Evolutionary conservation across 2,329 filamentous ascomycete genomes (phyloP).

Genomic region (Verticillium nubilum): DNA sequence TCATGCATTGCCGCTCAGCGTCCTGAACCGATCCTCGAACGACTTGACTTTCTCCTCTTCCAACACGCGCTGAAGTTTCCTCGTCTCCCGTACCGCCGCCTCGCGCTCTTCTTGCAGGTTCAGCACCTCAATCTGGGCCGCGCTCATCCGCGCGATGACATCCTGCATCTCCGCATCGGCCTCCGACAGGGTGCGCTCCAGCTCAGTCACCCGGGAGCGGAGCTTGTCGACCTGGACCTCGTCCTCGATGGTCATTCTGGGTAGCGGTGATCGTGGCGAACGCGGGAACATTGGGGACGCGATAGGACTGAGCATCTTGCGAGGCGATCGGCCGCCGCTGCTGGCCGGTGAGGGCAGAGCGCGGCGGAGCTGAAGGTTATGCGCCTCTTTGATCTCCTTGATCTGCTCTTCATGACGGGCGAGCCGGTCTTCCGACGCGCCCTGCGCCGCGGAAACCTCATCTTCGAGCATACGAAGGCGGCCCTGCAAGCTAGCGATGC

Average conservation of each 20-base stretch:
- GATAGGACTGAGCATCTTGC: slow-evolving; percentile 29
- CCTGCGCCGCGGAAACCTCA: slow-evolving; percentile 74
- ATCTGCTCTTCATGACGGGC: slow-evolving; percentile 83
- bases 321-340: slow-evolving; percentile 21
- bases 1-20: slow-evolving; percentile 20
- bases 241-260: slow-evolving; percentile 64
- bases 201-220: slow-evolving; percentile 72
- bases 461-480: slow-evolving; percentile 81
- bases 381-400: slow-evolving; percentile 65
- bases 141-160: slow-evolving; percentile 74
- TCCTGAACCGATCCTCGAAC: slow-evolving; percentile 31
- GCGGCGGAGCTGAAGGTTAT: slow-evolving; percentile 71
- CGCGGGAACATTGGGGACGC: slow-evolving; percentile 27
- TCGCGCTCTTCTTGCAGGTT: slow-evolving; percentile 73
- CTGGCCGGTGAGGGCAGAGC: slow-evolving; percentile 45
- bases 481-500: slow-evolving; percentile 78
- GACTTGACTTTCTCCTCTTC: slow-evolving; percentile 56
- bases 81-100: slow-evolving; percentile 66
- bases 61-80: slow-evolving; percentile 62
- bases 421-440: slow-evolving; percentile 79
- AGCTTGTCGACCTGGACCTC: slow-evolving; percentile 70
- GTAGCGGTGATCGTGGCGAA: slow-evolving; percentile 41
- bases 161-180: slow-evolving; percentile 74
- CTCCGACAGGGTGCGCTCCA: slow-evolving; percentile 64
- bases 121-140: slow-evolving; percentile 76